Evolutionary conservation across 2,329 filamentous ascomycete genomes (phyloP).

Genomic region (Fonsecaea nubica): DNA sequence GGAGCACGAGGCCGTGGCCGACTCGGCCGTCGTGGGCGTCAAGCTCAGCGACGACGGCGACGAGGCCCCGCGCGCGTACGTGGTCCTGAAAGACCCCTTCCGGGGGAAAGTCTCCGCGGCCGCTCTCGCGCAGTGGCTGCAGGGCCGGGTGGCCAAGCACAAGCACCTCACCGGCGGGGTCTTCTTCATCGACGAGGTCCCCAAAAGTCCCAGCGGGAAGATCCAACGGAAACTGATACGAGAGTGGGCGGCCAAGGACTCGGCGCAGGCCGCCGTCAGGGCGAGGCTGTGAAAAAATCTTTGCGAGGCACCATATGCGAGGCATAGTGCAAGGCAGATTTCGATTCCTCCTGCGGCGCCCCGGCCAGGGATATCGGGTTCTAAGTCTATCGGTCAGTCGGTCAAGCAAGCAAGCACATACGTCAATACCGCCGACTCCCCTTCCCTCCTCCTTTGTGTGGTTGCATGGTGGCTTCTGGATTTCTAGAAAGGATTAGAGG

Average conservation of each 20-base stretch:
- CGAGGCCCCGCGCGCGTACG: slow-evolving; percentile 27
- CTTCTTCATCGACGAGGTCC: slow-evolving; percentile 53
- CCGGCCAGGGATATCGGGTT: no score
- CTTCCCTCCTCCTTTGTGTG: no score
- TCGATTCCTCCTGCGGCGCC: no score
- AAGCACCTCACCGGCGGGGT: slow-evolving; percentile 56
- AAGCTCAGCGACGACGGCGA: background rate
- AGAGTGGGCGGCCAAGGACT: slow-evolving; percentile 11
- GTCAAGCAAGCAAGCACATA: no score
- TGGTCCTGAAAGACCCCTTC: slow-evolving; percentile 45
- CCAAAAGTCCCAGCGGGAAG: slow-evolving; percentile 56
- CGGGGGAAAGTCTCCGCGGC: slow-evolving; percentile 47
- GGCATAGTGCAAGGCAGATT: no score
- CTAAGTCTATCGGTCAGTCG: no score
- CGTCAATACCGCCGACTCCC: no score
- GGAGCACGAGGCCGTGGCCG: slow-evolving; percentile 58
- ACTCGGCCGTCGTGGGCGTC: slow-evolving; percentile 63
- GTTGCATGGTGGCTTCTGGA: no score
- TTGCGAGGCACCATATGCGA: no score
- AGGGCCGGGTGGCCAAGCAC: slow-evolving; percentile 52
- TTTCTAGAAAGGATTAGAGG: no score
- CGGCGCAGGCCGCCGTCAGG: background rate
- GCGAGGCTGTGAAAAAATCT: background rate
- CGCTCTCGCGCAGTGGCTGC: slow-evolving; percentile 46
- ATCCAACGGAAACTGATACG: slow-evolving; percentile 48